Conservation (phyloP, 257 asterid species). For the Petunia secreta region DNA sequence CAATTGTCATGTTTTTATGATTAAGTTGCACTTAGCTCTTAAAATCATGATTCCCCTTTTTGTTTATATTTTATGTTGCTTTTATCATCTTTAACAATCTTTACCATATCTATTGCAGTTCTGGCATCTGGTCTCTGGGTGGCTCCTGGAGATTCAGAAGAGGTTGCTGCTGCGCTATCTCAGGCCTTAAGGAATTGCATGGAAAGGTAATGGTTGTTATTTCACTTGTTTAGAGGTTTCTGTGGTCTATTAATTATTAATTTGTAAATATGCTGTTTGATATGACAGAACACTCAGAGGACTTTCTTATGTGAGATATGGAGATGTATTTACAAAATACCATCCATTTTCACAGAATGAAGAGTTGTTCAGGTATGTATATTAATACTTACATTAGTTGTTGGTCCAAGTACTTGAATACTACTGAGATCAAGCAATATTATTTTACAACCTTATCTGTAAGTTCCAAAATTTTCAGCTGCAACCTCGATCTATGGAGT, state of each 20-base stretch:
- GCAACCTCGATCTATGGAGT: background rate
- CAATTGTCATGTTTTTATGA: background rate
- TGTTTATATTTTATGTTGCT: background rate
- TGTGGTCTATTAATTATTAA: slow-evolving; percentile 29
- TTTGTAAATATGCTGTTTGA: slow-evolving; percentile 32
- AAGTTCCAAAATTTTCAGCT: background rate
- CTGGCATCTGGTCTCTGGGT: slow-evolving; percentile 98
- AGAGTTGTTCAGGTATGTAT: slow-evolving; percentile 77
- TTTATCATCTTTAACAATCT: slow-evolving; percentile 10
- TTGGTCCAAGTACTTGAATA: background rate
- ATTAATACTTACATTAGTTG: background rate
- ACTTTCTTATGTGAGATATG: slow-evolving; percentile 83
- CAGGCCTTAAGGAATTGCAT: slow-evolving; percentile 91
- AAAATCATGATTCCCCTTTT: background rate
- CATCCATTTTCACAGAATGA: slow-evolving; percentile 83
- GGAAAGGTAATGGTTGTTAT: slow-evolving; percentile 63
- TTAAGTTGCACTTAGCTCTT: slow-evolving; percentile 2
- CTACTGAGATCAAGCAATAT: background rate
- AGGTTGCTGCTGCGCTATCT: slow-evolving; percentile 92
- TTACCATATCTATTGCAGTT: slow-evolving; percentile 43
- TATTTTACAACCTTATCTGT: background rate
- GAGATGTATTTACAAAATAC: slow-evolving; percentile 86
- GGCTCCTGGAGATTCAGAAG: slow-evolving; percentile 99
- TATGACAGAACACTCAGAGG: slow-evolving; percentile 82
- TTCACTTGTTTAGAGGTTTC: slow-evolving; percentile 32